A percentile compares a stretch with the other conserved stretches of the same genome.
phyloP scores from a whole-genome alignment of 2,329 filamentous ascomycete genomes.

The Pezicula carpinea region DNA sequence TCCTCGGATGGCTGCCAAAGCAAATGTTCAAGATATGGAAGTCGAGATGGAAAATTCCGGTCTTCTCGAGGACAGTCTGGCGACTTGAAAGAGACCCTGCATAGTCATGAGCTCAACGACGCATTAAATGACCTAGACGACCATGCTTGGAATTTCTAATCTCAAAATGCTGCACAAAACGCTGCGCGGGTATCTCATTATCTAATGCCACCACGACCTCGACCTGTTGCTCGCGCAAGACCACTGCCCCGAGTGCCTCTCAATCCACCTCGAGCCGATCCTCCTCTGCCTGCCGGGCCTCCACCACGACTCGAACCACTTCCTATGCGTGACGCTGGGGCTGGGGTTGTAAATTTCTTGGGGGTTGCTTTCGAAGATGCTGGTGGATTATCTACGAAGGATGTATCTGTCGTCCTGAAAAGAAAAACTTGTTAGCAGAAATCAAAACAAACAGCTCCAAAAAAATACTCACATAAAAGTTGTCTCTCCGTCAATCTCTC shows the following conservation, averaged over 20 bases:
- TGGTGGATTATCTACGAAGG: slow-evolving; percentile 81
- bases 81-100: slow-evolving; percentile 12
- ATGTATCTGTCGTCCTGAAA: slow-evolving; percentile 79
- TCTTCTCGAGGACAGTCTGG: slow-evolving; percentile 15
- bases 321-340: slow-evolving; percentile 23
- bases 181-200: neutral
- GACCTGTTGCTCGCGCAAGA: slow-evolving; percentile 28
- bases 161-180: neutral
- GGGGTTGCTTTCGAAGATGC: slow-evolving; percentile 46
- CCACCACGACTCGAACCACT: slow-evolving; percentile 19
- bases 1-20: slow-evolving; percentile 30
- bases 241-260: slow-evolving; percentile 29
- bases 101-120: neutral
- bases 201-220: slow-evolving; percentile 11
- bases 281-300: slow-evolving; percentile 24
- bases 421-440: slow-evolving; percentile 8
- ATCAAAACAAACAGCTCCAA: neutral
- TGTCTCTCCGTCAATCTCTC: slow-evolving; percentile 58
- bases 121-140: neutral
- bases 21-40: slow-evolving; percentile 31
- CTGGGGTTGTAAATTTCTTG: slow-evolving; percentile 34
- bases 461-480: slow-evolving; percentile 69
- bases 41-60: slow-evolving; percentile 35
- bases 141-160: neutral
- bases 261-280: slow-evolving; percentile 24